These are phyloP conservation scores for Solioccasus polychromus DNA, from an alignment of 768 basidiomycete genomes.

Conservation along the genomic window DNA sequence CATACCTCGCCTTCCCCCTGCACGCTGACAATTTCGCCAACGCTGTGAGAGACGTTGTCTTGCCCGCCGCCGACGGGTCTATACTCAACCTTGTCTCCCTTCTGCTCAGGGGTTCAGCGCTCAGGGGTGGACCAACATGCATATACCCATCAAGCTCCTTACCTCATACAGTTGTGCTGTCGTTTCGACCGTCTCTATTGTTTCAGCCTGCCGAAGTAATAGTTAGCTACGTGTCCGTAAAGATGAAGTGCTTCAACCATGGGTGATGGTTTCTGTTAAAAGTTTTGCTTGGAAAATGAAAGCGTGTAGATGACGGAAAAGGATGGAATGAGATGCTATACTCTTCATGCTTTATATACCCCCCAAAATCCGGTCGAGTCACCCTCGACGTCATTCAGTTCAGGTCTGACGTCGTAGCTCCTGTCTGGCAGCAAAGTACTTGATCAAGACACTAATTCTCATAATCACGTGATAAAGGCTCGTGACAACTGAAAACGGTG, in stretches of 20 bases:
- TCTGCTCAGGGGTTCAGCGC: constrained; percentile 17
- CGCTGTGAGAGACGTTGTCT: constrained; percentile 40
- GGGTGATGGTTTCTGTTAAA: neutral
- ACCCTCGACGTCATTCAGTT: constrained; percentile 15
- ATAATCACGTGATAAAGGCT: constrained; percentile 9
- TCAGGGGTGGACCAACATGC: rapidly evolving
- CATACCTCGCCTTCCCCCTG: constrained; percentile 34
- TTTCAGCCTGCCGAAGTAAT: constrained; percentile 16
- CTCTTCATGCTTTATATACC: constrained; percentile 16
- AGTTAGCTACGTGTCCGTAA: constrained; percentile 1
- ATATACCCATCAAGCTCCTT: neutral
- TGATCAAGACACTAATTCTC: neutral
- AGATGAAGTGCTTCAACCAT: constrained; percentile 10
- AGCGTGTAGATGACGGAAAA: neutral
- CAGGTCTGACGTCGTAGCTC: constrained; percentile 17
- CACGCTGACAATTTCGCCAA: constrained; percentile 35
- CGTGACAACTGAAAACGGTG: constrained; percentile 3
- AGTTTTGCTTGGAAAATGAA: neutral
- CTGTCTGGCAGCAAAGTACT: too few relatives aligned
- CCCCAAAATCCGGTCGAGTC: constrained; percentile 6
- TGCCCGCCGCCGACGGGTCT: constrained; percentile 38
- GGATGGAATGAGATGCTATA: too few relatives aligned
- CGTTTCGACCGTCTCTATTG: too few relatives aligned
- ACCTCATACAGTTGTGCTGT: constrained; percentile 29
- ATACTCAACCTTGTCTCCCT: constrained; percentile 44